Evolutionary conservation across 768 basidiomycete genomes (phyloP), one percentile per base, ranked within the genome.

Genomic region (Leccinum ochraceum): DNA sequence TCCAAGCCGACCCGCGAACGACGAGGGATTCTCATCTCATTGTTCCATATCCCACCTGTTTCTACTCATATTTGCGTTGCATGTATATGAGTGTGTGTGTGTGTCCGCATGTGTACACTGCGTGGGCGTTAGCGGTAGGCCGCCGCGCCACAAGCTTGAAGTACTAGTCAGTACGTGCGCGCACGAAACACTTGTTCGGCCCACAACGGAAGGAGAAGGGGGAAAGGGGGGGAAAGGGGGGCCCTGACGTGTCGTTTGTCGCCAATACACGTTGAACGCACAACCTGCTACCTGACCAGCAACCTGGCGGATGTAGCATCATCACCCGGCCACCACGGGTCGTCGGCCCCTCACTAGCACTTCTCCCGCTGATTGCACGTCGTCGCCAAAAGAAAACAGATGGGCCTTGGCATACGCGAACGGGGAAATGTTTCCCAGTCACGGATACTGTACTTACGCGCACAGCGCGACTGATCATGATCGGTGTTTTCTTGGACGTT

Each of bases 351-450:
- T 42, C 8, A 42, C n/a, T n/a, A 42, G 3, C n/a, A 20, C 37
- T 44, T 59, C 57, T 37, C 6, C 60, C 60, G 60, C 22, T 56
- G 61, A 49, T 39, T 17, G 42, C 48, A 59, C 17, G n/a, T 37
- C 20, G 10, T 42, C 42, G 10, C 39, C 54, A 39, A 17, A 10
- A 37, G 8, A 6, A 50, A 26, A 17, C 16, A 22, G 16, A 7
- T 16, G 32, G 30, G 36, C 14, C 16, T 37, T 14, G 13, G 37
- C 36, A 36, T 2, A 13, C 13, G 36, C 14, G 14, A 16, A 39
- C 37, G 37, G 16, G 39, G 39, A 8, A 39, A 22, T 22, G 22
- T 22, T 22, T 22, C 22, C 22, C 22, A 22, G 22, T 22, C 39
- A 39, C 17, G 39, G 39, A 42, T 42, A 42, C 39, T 42, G 39